Conservation (phyloP, 2,329 filamentous ascomycete species). For the Coniella lustricola region DNA sequence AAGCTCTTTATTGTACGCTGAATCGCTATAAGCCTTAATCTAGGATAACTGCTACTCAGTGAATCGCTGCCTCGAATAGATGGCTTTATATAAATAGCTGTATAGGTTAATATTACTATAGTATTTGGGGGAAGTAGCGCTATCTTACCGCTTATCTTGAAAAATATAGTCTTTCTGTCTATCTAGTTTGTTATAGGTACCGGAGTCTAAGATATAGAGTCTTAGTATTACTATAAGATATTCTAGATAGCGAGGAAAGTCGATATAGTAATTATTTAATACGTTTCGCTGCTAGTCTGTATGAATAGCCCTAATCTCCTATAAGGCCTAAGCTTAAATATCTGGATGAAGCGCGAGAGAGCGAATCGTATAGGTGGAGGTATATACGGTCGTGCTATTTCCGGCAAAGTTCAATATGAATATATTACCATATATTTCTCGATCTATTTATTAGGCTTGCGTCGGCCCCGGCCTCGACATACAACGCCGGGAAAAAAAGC, state of each 20-base stretch:
- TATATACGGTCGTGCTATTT: conserved; percentile 43
- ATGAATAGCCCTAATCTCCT: conserved; percentile 29
- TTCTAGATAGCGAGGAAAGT: conserved; percentile 34
- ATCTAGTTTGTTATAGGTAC: conserved; percentile 16
- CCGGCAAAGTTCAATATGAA: conserved; percentile 44
- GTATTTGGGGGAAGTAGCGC: conserved; percentile 18
- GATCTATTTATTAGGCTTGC: conserved; percentile 27
- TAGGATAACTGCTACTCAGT: conserved; percentile 21
- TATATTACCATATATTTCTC: conserved; percentile 42
- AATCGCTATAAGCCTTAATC: conserved; percentile 13
- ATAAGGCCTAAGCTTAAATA: conserved; percentile 37
- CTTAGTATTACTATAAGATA: conserved; percentile 35
- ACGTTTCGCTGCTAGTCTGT: conserved; percentile 19
- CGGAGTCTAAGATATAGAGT: conserved; percentile 34
- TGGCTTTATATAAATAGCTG: conserved; percentile 21
- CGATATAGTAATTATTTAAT: conserved; percentile 23
- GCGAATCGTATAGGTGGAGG: conserved; percentile 33
- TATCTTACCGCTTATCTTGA: conserved; percentile 16
- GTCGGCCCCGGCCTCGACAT: neutral
- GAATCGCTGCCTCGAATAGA: conserved; percentile 22
- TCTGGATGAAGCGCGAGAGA: conserved; percentile 37
- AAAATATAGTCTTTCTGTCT: neutral
- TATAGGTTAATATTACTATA: conserved; percentile 18
- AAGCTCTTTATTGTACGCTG: conserved; percentile 9
- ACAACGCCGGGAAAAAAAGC: neutral